Evolutionary conservation across 1,284 basidiomycete species (phyloP), one percentile per base, ranked within the genome.

Genomic region (Amylostereum chailletii): DNA sequence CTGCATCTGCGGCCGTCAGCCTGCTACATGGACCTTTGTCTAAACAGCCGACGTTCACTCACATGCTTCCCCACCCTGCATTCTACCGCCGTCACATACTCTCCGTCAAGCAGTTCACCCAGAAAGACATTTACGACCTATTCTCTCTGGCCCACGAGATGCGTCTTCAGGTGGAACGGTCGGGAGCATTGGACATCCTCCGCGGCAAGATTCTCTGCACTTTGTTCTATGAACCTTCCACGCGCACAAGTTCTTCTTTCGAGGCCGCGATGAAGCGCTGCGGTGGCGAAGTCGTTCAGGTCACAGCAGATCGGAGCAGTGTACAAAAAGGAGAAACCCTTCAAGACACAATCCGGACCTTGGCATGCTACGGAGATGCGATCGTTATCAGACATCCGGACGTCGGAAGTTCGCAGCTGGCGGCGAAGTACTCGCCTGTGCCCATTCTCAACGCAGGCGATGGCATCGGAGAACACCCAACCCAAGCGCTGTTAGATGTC

Each of bases 191-290:
- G 51, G 94, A 99, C 62, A 81, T 98, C 47, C 75, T 99, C 39
- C 88, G 86, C 55, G 95, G 95, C 44, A 90, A 86, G 55, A 86
- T 99, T 0, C 78, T 99, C 3, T 94, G 90, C 63, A 95, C 87
- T n/a, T 67, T 97, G 38, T 99, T 99, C 76, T 99, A 95, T 68
- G 96, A 99, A 66, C 92, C 96, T 2, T 97, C 94, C 6, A 99
- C 96, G 1, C 79, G 96, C 48, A 99, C 96, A 1, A 91, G 88
- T 53, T 79, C 87, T 10, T 98, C 95, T n/a, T 99, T 99, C 63
- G 95, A 99, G 66, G 90, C 95, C 5, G 96, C 96, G 9, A 99
- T 99, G 96, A 94, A 95, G 66, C 83, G 96, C 47, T 92, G 93
- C 59, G 96, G 96, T 46, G 96, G 96, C 38, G 84, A 95, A 61